Percentiles rank a stretch among this genome's conserved stretches.
Conservation (phyloP, 1,139 yeast species). For the Protomyces macrosporus region DNA sequence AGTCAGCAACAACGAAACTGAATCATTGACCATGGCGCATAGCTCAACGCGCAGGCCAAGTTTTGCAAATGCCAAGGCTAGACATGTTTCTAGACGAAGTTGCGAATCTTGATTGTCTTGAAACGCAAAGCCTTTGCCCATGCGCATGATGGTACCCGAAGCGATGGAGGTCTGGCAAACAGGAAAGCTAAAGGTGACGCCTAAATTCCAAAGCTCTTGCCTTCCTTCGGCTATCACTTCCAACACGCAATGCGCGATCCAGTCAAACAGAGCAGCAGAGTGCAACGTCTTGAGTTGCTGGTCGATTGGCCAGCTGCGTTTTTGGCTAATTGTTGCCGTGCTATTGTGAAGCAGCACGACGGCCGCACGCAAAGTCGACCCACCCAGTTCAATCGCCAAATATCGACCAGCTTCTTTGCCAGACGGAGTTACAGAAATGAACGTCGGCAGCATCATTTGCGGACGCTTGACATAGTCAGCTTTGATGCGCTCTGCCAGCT, state of each 20-base stretch:
- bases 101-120: slow-evolving; percentile 62
- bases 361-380: slow-evolving; percentile 64
- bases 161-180: slow-evolving; percentile 64
- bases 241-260: slow-evolving; percentile 52
- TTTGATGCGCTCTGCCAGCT: too few species aligned
- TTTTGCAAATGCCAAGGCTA: slow-evolving; percentile 48
- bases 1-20: slow-evolving; percentile 77
- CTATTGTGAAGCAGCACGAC: slow-evolving; percentile 66
- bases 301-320: slow-evolving; percentile 30
- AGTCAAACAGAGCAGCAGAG: slow-evolving; percentile 54
- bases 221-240: slow-evolving; percentile 56
- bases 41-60: slow-evolving; percentile 55
- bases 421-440: slow-evolving; percentile 62
- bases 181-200: slow-evolving; percentile 80
- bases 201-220: slow-evolving; percentile 47
- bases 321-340: slow-evolving; percentile 43
- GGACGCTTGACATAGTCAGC: background rate
- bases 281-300: slow-evolving; percentile 36
- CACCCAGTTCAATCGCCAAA: slow-evolving; percentile 82
- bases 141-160: slow-evolving; percentile 63
- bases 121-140: slow-evolving; percentile 84
- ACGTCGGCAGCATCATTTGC: slow-evolving; percentile 62
- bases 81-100: slow-evolving; percentile 57
- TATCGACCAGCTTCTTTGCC: slow-evolving; percentile 72
- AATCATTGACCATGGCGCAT: slow-evolving; percentile 82